Evolutionary conservation across 2,329 filamentous ascomycete species (phyloP), one percentile per base, ranked within the genome.

Genomic region (Rhinocladiella mackenziei): DNA sequence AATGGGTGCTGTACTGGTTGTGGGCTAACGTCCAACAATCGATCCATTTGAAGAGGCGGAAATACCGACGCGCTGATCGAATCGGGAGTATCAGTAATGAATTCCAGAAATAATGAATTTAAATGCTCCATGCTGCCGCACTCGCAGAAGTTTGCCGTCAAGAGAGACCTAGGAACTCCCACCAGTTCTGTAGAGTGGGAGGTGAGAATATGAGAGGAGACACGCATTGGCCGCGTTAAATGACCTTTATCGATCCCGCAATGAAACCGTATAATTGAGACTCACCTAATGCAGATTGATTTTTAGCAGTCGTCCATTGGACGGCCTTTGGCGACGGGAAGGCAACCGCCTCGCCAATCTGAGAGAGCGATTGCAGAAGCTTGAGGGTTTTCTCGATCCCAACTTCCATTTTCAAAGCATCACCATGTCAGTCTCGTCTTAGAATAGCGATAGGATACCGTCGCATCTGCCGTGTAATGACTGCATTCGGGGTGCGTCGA

Each of bases 41-140:
- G 39, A 84, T 64, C 60, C 83, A 86, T 56, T 81, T 80, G 60
- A 86, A 83, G 45, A 84, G 67, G 9, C 84, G 78, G 59, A 87
- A 74, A 63, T 77, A 80, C 15, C 83, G 76, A 26, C 84, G 73
- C 20, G 66, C 72, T 74, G 31, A 2, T 4, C 7, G 14, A 1
- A 2, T 23, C 11, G 5, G 44, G 20, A 29, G 52, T 40, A 10
- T 41, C 39, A 25, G 19, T 10, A 35, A 39, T 30, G 6, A 28
- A 26, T 45, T 20, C 7, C 8, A 3, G 4, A 14, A 22, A 18
- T n/a, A 10, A 35, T 36, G 5, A 59, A 61, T 40, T 56, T 42
- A 73, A 48, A 18, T 66, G 67, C 39, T 74, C 61, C 51, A n/a
- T 73, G 65, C n/a, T n/a, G n/a, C n/a, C n/a, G n/a, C n/a, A n/a